A percentile compares a stretch with the other conserved stretches of the same genome.
Evolutionary conservation across 768 basidiomycete genomes (phyloP).

Genomic region (Lactarius pseudohatsudake): DNA sequence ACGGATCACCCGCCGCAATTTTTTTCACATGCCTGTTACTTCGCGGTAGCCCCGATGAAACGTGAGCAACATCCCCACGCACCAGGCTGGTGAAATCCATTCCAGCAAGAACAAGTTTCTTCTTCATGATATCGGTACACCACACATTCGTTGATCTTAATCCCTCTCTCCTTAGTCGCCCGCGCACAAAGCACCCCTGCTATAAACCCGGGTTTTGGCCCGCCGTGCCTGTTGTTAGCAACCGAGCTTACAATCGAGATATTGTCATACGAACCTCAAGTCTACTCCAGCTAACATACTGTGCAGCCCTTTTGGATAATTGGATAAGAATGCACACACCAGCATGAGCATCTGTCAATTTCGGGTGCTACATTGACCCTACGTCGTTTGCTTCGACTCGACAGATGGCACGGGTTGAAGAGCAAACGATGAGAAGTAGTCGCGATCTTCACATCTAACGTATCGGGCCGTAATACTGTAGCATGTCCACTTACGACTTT

Average conservation of each 20-base stretch:
- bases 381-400: not conserved
- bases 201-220: not conserved
- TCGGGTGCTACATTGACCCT: not conserved
- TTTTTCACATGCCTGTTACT: constrained; percentile 32
- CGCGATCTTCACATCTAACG: no score
- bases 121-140: constrained; percentile 12
- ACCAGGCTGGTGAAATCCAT: constrained; percentile 26
- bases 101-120: not conserved
- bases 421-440: no score
- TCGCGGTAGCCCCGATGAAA: constrained; percentile 26
- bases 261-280: not conserved
- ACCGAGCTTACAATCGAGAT: not conserved
- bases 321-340: not conserved
- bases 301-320: not conserved
- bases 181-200: not conserved
- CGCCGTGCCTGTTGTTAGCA: not conserved
- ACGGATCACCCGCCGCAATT: constrained; percentile 33
- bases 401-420: no score
- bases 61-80: constrained; percentile 18
- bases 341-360: not conserved
- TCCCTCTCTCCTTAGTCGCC: not conserved
- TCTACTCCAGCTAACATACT: not conserved
- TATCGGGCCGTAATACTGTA: no score
- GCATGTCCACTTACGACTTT: no score
- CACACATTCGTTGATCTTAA: constrained; percentile 18